Evolutionary conservation across 306 rosid species (phyloP).

Genomic region (Dalbergia cultrata): DNA sequence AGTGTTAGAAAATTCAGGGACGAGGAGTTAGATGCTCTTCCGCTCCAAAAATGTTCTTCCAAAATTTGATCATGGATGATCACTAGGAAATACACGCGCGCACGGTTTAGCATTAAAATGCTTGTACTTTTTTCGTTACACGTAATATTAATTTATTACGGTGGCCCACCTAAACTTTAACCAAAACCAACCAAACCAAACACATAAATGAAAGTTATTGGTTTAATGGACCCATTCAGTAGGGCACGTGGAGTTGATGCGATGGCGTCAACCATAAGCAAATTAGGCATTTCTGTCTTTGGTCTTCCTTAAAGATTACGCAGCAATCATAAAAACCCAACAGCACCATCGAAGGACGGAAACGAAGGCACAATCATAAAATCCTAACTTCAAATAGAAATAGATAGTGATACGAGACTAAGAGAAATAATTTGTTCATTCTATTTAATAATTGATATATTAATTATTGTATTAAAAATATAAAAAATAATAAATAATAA

Average conservation of each 20-base stretch:
- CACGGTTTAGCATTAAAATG: background rate
- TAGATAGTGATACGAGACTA: no score
- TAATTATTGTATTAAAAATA: no score
- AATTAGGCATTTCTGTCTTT: background rate
- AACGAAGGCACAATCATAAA: background rate
- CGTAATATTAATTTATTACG: background rate
- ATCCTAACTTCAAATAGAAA: background rate
- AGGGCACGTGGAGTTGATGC: background rate
- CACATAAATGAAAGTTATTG: background rate
- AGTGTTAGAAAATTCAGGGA: no score
- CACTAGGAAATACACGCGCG: no score
- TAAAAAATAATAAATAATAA: no score
- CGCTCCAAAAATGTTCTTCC: background rate
- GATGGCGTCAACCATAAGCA: slow-evolving; percentile 13
- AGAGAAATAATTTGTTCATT: no score
- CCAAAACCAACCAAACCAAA: background rate
- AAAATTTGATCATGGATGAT: background rate
- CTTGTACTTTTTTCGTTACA: background rate
- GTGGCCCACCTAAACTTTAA: slow-evolving; percentile 2
- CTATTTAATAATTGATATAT: no score
- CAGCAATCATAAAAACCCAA: background rate
- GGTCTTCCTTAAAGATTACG: slow-evolving; percentile 29
- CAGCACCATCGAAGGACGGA: background rate
- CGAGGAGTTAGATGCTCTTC: no score
- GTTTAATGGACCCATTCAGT: slow-evolving; percentile 23